A percentile compares a stretch with the other conserved stretches of the same genome.
phyloP scores from a whole-genome alignment of 129 eudicot species.

The Centaurea solstitialis region DNA sequence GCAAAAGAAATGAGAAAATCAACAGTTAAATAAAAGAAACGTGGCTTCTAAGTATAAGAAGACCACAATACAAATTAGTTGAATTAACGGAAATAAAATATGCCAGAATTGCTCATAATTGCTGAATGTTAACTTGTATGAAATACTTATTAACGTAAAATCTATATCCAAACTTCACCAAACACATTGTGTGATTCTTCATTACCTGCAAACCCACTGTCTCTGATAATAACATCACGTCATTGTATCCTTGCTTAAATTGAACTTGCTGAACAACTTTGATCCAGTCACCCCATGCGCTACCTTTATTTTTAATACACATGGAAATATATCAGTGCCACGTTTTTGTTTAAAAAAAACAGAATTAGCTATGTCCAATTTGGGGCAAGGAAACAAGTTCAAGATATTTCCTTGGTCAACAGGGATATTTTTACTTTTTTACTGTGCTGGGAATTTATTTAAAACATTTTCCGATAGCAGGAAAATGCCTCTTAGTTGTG shows the following conservation, averaged over 20 bases:
- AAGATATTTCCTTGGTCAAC: background rate
- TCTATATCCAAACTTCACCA: background rate
- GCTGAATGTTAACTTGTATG: background rate
- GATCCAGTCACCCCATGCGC: constrained; percentile 77
- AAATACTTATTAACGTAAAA: background rate
- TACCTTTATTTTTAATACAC: constrained; percentile 48
- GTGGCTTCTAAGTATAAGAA: background rate
- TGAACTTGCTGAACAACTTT: constrained; percentile 67
- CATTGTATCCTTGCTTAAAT: constrained; percentile 74
- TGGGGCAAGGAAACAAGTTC: background rate
- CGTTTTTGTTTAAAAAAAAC: background rate
- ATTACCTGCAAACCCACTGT: constrained; percentile 96
- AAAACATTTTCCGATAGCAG: background rate
- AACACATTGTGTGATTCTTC: constrained; percentile 8
- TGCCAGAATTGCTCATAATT: background rate
- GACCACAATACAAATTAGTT: background rate
- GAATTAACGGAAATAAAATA: background rate
- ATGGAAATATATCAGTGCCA: background rate
- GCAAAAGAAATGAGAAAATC: background rate
- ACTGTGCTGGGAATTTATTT: background rate
- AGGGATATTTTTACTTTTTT: background rate
- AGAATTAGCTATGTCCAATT: background rate
- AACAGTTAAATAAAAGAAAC: background rate
- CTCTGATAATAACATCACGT: constrained; percentile 62
- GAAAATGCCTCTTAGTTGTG: background rate